Conservation (phyloP, 768 basidiomycete genomes). For the Boletus rufocinnamomeus region DNA sequence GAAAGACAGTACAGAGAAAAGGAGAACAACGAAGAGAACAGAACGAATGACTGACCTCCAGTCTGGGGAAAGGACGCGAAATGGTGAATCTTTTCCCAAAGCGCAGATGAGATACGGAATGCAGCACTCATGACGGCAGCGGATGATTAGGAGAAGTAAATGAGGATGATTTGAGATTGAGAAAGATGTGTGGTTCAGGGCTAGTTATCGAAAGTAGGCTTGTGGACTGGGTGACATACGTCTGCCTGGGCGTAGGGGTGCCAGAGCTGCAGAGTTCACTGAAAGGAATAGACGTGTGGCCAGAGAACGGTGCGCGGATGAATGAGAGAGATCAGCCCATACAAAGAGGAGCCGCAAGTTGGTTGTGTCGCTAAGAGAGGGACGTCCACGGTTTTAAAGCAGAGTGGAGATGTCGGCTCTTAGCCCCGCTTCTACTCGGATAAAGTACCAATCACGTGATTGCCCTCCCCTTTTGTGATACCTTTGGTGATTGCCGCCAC, state of each 20-base stretch:
- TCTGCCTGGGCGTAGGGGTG: slow-evolving; percentile 20
- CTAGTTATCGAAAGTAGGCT: slow-evolving; percentile 16
- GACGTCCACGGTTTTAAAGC: slow-evolving; percentile 5
- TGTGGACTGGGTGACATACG: slow-evolving; percentile 22
- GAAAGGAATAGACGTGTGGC: not conserved
- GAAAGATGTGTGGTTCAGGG: not conserved
- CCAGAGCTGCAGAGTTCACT: slow-evolving; percentile 19
- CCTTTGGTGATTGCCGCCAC: slow-evolving; percentile 2
- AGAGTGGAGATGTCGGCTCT: slow-evolving; percentile 12
- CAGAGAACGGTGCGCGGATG: not conserved
- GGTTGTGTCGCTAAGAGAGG: not conserved
- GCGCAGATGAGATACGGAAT: slow-evolving; percentile 72
- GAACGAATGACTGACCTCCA: slow-evolving; percentile 57
- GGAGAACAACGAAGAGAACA: not conserved
- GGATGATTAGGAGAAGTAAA: not conserved
- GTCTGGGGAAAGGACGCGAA: slow-evolving; percentile 93
- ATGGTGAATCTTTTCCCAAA: slow-evolving; percentile 91
- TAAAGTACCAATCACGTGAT: slow-evolving; percentile 18
- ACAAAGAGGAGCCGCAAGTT: not conserved
- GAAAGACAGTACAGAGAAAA: not conserved
- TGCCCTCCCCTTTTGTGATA: not conserved
- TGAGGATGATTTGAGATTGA: slow-evolving; percentile 3
- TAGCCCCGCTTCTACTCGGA: slow-evolving; percentile 2
- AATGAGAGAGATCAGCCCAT: slow-evolving; percentile 22
- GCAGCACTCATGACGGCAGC: slow-evolving; percentile 37